Evolutionary conservation across 768 basidiomycete species (phyloP).

Genomic region (Serendipita sp.): DNA sequence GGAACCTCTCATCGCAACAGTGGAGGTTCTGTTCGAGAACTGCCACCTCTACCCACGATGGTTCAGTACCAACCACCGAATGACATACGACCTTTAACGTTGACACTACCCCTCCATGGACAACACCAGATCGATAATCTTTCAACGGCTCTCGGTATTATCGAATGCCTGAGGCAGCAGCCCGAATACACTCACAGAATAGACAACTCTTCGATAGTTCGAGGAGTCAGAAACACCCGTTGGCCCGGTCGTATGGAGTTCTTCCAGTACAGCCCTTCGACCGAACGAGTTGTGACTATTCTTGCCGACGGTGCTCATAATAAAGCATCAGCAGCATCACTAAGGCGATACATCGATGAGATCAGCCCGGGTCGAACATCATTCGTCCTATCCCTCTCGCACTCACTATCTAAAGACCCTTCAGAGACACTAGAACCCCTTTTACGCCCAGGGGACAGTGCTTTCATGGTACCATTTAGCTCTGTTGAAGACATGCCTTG

Average conservation of each 20-base stretch:
- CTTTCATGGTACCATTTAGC: slow-evolving; percentile 48
- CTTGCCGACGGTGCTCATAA: slow-evolving; percentile 95
- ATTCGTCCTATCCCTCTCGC: slow-evolving; percentile 67
- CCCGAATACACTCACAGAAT: slow-evolving; percentile 6
- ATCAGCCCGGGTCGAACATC: slow-evolving; percentile 27
- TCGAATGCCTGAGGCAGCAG: slow-evolving; percentile 47
- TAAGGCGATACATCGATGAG: slow-evolving; percentile 45
- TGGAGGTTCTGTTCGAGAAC: not conserved
- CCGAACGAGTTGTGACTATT: slow-evolving; percentile 21
- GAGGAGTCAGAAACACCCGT: slow-evolving; percentile 20
- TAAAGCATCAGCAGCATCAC: slow-evolving; percentile 48
- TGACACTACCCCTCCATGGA: slow-evolving; percentile 50
- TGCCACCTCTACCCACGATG: not conserved
- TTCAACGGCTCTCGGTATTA: slow-evolving; percentile 43
- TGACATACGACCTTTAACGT: slow-evolving; percentile 25
- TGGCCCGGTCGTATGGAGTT: slow-evolving; percentile 85
- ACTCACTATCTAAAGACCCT: slow-evolving; percentile 74
- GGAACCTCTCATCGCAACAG: not conserved
- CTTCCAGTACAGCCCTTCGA: slow-evolving; percentile 13
- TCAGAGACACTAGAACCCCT: slow-evolving; percentile 53
- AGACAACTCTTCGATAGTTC: slow-evolving; percentile 1
- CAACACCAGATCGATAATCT: slow-evolving; percentile 76
- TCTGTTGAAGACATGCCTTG: slow-evolving; percentile 89
- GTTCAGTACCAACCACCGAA: not conserved
- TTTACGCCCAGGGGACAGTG: slow-evolving; percentile 27